Conservation (phyloP, 331 rosid species). For the Spiraea crenata region DNA sequence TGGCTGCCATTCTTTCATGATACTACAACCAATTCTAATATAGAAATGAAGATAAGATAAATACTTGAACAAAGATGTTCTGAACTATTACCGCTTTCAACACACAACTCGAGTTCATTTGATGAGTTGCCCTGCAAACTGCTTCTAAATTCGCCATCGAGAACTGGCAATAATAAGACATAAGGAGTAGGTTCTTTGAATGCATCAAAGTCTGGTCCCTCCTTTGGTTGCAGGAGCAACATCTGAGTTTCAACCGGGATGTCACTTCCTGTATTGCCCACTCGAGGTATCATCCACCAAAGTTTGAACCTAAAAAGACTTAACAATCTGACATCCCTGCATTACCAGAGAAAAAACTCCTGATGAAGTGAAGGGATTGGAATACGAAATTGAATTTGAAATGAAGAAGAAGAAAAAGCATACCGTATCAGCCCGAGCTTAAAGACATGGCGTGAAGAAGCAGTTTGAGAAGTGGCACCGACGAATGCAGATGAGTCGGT, state of each 20-base stretch:
- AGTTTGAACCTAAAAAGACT: conserved; percentile 34
- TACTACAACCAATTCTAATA: background rate
- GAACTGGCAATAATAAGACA: conserved; percentile 33
- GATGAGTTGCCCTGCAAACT: conserved; percentile 39
- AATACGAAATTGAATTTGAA: background rate
- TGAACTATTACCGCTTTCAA: conserved; percentile 34
- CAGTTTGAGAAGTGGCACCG: conserved; percentile 31
- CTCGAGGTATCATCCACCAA: conserved; percentile 45
- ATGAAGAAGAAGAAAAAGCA: background rate
- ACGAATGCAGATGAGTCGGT: conserved; percentile 37
- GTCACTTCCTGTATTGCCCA: conserved; percentile 35
- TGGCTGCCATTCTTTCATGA: background rate
- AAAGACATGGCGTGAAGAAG: conserved; percentile 33
- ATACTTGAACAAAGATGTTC: background rate
- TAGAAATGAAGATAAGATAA: background rate
- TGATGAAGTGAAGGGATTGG: too few relatives aligned
- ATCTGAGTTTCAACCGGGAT: conserved; percentile 39
- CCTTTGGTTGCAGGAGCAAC: conserved; percentile 31
- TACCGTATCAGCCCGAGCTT: conserved; percentile 40
- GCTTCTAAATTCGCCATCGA: conserved; percentile 38
- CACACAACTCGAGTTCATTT: conserved; percentile 33
- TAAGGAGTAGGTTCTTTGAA: conserved; percentile 25
- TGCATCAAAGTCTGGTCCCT: conserved; percentile 16
- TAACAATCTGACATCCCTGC: conserved; percentile 32
- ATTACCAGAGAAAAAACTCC: conserved; percentile 2